Percentiles rank a stretch among this genome's conserved stretches.
Evolutionary conservation across 1,139 yeast species (phyloP).

Genomic region (Candida albicans): DNA sequence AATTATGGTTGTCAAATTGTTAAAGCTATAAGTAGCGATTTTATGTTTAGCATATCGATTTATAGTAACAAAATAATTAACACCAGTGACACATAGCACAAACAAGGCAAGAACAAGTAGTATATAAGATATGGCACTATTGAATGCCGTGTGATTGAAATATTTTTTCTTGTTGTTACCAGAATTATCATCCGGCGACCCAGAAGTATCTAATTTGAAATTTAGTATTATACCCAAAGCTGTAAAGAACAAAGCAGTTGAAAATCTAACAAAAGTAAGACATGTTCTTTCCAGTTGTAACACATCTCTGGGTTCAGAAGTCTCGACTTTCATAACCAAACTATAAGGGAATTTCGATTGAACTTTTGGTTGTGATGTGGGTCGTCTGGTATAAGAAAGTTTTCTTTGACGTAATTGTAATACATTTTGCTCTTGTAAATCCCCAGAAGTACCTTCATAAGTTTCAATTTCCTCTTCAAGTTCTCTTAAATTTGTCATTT

Average conservation of each 20-base stretch:
- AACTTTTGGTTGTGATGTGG: background rate
- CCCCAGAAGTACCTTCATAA: conserved; percentile 4
- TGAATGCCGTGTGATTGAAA: conserved; percentile 21
- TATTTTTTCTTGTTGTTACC: conserved; percentile 10
- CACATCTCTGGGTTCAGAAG: conserved; percentile 63
- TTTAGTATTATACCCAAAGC: conserved; percentile 55
- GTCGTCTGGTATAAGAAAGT: background rate
- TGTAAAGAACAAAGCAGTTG: conserved; percentile 50
- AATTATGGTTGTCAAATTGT: conserved; percentile 38
- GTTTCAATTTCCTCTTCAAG: conserved; percentile 4
- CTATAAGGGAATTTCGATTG: conserved; percentile 18
- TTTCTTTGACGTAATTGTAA: conserved; percentile 2
- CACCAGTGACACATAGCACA: conserved; percentile 40
- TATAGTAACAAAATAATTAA: conserved; percentile 50
- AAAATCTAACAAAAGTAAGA: conserved; percentile 51
- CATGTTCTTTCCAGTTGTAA: conserved; percentile 62
- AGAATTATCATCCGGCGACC: conserved; percentile 5
- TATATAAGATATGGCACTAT: conserved; percentile 38
- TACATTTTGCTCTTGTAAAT: background rate
- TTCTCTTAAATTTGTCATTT: background rate
- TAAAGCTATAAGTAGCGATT: conserved; percentile 41
- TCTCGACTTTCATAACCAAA: conserved; percentile 40
- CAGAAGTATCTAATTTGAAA: conserved; percentile 43
- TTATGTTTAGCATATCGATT: conserved; percentile 43
- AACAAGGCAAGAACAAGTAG: conserved; percentile 41